Evolutionary conservation across 2,329 filamentous ascomycete genomes (phyloP).

Genomic region (Microdochium trichocladiopsis): DNA sequence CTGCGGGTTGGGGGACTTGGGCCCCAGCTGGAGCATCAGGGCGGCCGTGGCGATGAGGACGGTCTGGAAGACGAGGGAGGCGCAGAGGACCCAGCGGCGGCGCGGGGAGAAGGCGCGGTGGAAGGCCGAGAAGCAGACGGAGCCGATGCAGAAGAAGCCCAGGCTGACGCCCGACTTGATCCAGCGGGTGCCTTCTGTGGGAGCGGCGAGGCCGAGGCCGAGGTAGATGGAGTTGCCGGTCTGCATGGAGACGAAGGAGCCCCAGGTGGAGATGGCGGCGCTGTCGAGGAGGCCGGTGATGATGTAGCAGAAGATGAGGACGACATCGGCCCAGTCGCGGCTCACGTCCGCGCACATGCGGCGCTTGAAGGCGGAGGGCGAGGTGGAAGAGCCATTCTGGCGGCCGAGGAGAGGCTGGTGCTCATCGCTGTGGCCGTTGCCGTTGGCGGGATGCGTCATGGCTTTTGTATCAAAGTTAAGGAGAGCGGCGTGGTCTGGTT

Average conservation of each 20-base stretch:
- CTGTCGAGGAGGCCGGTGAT: constrained; percentile 75
- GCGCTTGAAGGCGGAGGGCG: constrained; percentile 6
- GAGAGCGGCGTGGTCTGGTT: not conserved
- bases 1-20: constrained; percentile 24
- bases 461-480: not conserved
- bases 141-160: constrained; percentile 63
- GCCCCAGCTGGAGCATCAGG: constrained; percentile 41
- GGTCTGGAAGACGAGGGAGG: constrained; percentile 48
- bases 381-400: not conserved
- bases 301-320: constrained; percentile 66
- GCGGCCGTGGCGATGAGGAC: constrained; percentile 44
- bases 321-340: constrained; percentile 57
- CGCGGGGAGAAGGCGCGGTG: constrained; percentile 57
- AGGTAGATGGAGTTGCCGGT: constrained; percentile 77
- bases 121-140: constrained; percentile 62
- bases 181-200: constrained; percentile 50
- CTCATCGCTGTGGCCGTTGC: constrained; percentile 14
- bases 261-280: constrained; percentile 69
- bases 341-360: constrained; percentile 39
- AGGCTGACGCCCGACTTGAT: constrained; percentile 68
- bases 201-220: constrained; percentile 62
- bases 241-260: constrained; percentile 78
- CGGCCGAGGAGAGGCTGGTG: constrained; percentile 22
- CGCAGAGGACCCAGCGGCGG: constrained; percentile 57
- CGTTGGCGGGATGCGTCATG: constrained; percentile 1